Evolutionary conservation across 805 yeast species (phyloP).

Genomic region (Schizosaccharomyces pombe): DNA sequence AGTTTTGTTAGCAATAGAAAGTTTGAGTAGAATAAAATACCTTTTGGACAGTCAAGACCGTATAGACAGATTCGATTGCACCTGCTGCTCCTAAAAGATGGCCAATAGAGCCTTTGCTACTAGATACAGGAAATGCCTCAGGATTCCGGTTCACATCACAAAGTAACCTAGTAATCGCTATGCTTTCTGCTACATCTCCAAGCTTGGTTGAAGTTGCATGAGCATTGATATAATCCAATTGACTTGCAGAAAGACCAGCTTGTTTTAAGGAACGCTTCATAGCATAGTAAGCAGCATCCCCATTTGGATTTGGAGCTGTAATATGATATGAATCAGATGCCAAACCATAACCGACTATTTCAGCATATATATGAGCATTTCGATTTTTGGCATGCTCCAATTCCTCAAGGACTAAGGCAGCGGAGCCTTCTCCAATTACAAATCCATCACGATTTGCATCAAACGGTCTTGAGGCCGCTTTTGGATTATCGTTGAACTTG

Average conservation of each 20-base stretch:
- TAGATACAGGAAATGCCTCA: conserved; percentile 26
- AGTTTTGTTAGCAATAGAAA: not conserved
- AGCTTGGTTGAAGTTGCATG: conserved; percentile 85
- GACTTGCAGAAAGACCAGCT: conserved; percentile 24
- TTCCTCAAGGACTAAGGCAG: conserved; percentile 52
- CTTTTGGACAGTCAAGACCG: conserved; percentile 38
- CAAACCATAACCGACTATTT: conserved; percentile 67
- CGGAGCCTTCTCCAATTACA: conserved; percentile 85
- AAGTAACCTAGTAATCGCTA: conserved; percentile 35
- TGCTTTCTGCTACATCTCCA: conserved; percentile 75
- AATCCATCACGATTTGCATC: conserved; percentile 62
- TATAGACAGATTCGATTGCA: conserved; percentile 68
- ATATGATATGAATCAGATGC: conserved; percentile 84
- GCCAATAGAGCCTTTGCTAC: conserved; percentile 83
- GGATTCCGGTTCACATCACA: conserved; percentile 6
- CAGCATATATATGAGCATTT: conserved; percentile 47
- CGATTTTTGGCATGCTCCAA: conserved; percentile 49
- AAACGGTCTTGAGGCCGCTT: conserved; percentile 63
- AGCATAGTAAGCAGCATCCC: conserved; percentile 64
- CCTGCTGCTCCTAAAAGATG: conserved; percentile 94
- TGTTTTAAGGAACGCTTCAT: conserved; percentile 49
- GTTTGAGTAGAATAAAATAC: conserved; percentile 7
- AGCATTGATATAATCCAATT: conserved; percentile 67
- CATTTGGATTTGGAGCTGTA: conserved; percentile 68
- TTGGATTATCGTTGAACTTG: conserved; percentile 35